Evolutionary conservation across 371 early-diverging fungal species (phyloP).

Genomic region (Lichtheimia ornata): DNA sequence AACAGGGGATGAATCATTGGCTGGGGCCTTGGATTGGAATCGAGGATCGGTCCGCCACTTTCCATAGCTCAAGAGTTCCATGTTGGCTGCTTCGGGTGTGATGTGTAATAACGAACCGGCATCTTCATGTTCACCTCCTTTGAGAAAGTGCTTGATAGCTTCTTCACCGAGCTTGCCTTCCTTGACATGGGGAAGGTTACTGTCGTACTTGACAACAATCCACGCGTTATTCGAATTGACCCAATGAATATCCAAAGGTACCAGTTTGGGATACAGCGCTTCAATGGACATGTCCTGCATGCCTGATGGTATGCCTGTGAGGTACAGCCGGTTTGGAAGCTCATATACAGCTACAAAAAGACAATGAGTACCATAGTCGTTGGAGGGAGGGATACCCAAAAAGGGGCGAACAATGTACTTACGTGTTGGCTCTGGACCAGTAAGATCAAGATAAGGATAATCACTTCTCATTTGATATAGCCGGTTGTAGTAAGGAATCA

Average conservation of each 20-base stretch:
- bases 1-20: too few relatives aligned
- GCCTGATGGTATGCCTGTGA: constrained; percentile 48
- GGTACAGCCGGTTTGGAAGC: constrained; percentile 36
- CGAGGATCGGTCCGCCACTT: constrained; percentile 20
- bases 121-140: constrained; percentile 18
- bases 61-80: constrained; percentile 31
- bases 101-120: constrained; percentile 28
- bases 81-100: constrained; percentile 34
- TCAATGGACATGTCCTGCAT: constrained; percentile 38
- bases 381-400: too few relatives aligned
- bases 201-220: constrained; percentile 43
- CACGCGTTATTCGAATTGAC: constrained; percentile 41
- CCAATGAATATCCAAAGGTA: constrained; percentile 47
- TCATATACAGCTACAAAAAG: constrained; percentile 21
- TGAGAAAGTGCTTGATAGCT: constrained; percentile 24
- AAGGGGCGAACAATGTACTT: background rate
- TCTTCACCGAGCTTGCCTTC: constrained; percentile 30
- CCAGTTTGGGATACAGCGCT: constrained; percentile 39
- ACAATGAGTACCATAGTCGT: background rate
- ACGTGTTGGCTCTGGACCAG: constrained; percentile 37
- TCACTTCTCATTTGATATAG: constrained; percentile 52
- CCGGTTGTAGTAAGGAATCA: constrained; percentile 43
- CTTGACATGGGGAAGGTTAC: constrained; percentile 26
- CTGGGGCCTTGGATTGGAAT: background rate
- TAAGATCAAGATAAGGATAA: constrained; percentile 48